A percentile compares a stretch with the other conserved stretches of the same genome.
phyloP scores from a whole-genome alignment of 371 early-diverging fungal species.

The Apophysomyces ossiformis region DNA sequence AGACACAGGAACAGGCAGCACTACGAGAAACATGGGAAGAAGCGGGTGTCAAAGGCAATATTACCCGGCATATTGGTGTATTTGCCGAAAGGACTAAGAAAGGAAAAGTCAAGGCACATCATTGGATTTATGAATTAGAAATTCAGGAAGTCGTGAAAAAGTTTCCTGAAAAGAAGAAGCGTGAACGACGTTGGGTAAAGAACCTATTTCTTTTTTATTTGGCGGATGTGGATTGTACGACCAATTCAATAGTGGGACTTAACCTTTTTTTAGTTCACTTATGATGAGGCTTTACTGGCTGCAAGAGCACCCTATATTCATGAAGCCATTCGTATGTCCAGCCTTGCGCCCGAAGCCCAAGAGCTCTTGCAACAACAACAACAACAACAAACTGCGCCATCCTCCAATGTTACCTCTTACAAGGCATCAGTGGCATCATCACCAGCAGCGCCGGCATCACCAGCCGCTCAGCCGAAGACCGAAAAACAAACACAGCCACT shows the following conservation, averaged over 20 bases:
- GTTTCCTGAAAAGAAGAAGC: constrained; percentile 66
- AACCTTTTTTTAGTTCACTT: constrained; percentile 49
- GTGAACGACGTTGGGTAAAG: constrained; percentile 64
- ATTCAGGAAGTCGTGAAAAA: constrained; percentile 57
- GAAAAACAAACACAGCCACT: background rate
- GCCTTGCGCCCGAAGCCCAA: constrained; percentile 27
- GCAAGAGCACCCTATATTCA: constrained; percentile 56
- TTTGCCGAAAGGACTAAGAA: constrained; percentile 58
- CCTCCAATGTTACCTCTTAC: background rate
- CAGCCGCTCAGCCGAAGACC: background rate
- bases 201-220: background rate
- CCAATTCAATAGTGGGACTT: no score
- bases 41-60: constrained; percentile 62
- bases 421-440: background rate
- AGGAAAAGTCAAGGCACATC: constrained; percentile 53
- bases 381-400: background rate
- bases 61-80: constrained; percentile 56
- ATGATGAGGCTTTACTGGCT: constrained; percentile 59
- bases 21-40: constrained; percentile 73
- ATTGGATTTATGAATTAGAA: constrained; percentile 67
- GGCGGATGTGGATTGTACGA: no score
- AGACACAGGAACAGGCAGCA: constrained; percentile 68
- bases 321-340: constrained; percentile 54
- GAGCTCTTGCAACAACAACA: background rate
- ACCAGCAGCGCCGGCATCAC: background rate